Evolutionary conservation across 2,329 filamentous ascomycete species (phyloP), one percentile per base, ranked within the genome.

Genomic region (Penicillium fuscoglaucum): DNA sequence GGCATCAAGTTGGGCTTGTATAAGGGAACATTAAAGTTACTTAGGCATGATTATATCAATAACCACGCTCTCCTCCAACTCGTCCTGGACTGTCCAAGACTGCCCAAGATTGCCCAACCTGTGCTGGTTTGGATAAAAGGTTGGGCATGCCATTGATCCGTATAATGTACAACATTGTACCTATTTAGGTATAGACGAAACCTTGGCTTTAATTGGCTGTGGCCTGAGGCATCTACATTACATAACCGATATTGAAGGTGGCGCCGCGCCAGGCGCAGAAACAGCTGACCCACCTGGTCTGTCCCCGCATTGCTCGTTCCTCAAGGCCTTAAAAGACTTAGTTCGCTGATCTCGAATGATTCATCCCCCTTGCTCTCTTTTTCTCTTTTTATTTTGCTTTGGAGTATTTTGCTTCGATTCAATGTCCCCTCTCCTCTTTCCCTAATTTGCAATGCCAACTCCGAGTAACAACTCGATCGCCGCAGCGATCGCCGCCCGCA

Each of bases 371-470:
- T 68, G 62, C n/a, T 57, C 54, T 57, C 37, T 40, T 35, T 41
- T 45, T 58, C 9, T 19, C 4, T 49, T 52, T 52, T 51, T 45
- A 44, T 57, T 58, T 60, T 44, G 53, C 21, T 62, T 55, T 48
- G 57, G 50, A 39, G 58, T 55, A 33, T 58, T 51, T 55, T 53
- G 51, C 51, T 63, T 59, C 54, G 66, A 66, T 68, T 72, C 72
- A 66, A 75, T 76, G 73, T 72, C 66, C 69, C 66, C 66, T 66
- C 64, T 65, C 49, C 52, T 62, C 40, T 48, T 64, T 62, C 62
- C 58, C 64, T 76, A 61, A 75, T 70, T 70, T 67, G 69, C 71
- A 73, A 83, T 83, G 81, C 81, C 80, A 68, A 82, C 79, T 57
- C 77, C 76, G 66, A 78, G 74, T 71, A 66, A 74, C 75, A 77